Conservation (phyloP, 306 rosid genomes). For the Fragaria iinumae region DNA sequence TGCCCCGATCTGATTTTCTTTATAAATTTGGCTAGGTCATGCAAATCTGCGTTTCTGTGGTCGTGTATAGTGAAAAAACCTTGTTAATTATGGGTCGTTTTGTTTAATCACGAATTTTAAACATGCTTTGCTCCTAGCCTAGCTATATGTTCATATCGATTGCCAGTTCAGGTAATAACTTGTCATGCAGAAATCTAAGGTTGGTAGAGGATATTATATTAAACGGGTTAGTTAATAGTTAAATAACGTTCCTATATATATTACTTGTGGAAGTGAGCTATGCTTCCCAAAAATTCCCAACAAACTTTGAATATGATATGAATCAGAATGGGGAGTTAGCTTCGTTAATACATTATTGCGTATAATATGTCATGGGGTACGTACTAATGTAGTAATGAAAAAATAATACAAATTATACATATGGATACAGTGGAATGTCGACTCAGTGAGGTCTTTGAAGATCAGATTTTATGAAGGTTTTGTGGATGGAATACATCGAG, state of each 20-base stretch:
- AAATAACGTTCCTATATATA: neutral
- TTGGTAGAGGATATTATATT: slow-evolving; percentile 6
- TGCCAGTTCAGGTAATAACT: slow-evolving; percentile 35
- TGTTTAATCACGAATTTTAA: neutral
- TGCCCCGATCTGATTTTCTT: neutral
- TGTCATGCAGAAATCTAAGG: slow-evolving; percentile 31
- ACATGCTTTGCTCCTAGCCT: neutral
- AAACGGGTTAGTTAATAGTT: slow-evolving; percentile 8
- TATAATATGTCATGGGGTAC: neutral
- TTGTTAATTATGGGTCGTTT: neutral
- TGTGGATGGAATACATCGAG: slow-evolving; percentile 14
- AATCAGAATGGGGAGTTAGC: neutral
- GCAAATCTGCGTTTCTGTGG: neutral
- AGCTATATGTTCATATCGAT: neutral
- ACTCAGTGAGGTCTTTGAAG: neutral
- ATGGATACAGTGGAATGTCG: neutral
- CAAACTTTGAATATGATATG: slow-evolving; percentile 52
- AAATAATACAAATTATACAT: neutral
- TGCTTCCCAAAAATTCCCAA: slow-evolving; percentile 52
- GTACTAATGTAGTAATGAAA: neutral
- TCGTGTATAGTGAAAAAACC: neutral
- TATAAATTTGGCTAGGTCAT: neutral
- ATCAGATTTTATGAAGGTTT: neutral
- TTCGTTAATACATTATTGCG: neutral
- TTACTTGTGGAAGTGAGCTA: slow-evolving; percentile 13